These are phyloP conservation scores for Acanthochlamys bracteata DNA, from an alignment of 106 monocot species.

Conservation along the genomic window DNA sequence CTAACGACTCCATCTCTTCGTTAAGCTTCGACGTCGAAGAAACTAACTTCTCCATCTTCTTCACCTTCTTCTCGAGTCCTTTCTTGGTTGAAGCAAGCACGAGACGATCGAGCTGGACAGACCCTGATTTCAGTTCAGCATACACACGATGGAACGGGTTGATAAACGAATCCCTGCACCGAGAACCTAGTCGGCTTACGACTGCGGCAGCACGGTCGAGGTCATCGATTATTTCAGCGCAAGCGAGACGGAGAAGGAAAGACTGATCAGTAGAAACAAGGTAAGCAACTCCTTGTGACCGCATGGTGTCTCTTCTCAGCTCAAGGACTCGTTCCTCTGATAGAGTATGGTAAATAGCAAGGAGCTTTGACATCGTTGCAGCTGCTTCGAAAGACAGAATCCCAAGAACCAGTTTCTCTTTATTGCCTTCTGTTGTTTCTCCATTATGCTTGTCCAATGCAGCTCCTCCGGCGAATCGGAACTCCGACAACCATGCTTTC, in stretches of 20 bases:
- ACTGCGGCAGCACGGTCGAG: conserved; percentile 49
- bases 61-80: conserved; percentile 32
- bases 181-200: conserved; percentile 30
- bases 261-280: conserved; percentile 64
- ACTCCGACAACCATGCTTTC: conserved; percentile 4
- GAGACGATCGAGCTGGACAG: conserved; percentile 6
- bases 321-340: conserved; percentile 34
- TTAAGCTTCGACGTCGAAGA: conserved; percentile 19
- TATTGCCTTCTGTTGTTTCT: background rate
- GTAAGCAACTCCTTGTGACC: conserved; percentile 63
- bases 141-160: conserved; percentile 38
- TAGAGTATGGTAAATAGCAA: conserved; percentile 51
- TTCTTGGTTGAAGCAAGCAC: conserved; percentile 11
- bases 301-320: conserved; percentile 44
- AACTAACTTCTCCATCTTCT: conserved; percentile 50
- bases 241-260: conserved; percentile 52
- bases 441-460: background rate
- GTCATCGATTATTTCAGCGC: conserved; percentile 49
- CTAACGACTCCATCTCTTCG: conserved; percentile 52
- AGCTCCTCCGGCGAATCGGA: too few relatives aligned
- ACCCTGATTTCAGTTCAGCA: conserved; percentile 41
- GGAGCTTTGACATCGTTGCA: conserved; percentile 52
- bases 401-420: conserved; percentile 12
- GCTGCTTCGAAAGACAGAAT: conserved; percentile 74
- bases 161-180: conserved; percentile 17